Evolutionary conservation across 1,139 yeast species (phyloP).

Genomic region (Saccharomycopsis crataegensis): DNA sequence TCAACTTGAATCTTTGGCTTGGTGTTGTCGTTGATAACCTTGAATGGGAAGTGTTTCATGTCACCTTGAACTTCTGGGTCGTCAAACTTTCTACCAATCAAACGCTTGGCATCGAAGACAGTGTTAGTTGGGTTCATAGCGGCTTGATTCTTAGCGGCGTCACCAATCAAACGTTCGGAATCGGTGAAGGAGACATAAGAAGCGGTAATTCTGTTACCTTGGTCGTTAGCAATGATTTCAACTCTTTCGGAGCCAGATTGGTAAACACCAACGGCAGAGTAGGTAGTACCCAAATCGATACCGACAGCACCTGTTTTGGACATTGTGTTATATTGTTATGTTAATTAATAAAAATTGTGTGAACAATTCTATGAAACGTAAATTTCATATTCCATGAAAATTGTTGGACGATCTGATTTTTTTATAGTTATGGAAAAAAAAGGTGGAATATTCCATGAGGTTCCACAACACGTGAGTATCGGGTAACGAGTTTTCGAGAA

Average conservation of each 20-base stretch:
- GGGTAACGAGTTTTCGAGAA: too few relatives aligned
- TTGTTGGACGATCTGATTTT: too few relatives aligned
- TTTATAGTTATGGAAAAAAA: too few relatives aligned
- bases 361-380: too few relatives aligned
- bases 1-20: conserved; percentile 58
- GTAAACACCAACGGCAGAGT: conserved; percentile 76
- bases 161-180: conserved; percentile 62
- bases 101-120: conserved; percentile 61
- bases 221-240: conserved; percentile 65
- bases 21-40: conserved; percentile 47
- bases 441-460: too few relatives aligned
- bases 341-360: too few relatives aligned
- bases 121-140: conserved; percentile 63
- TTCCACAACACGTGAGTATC: too few relatives aligned
- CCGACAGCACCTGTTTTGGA: conserved; percentile 56
- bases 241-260: conserved; percentile 51
- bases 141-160: conserved; percentile 67
- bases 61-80: conserved; percentile 53
- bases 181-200: conserved; percentile 65
- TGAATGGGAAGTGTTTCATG: conserved; percentile 59
- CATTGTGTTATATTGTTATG: conserved; percentile 29
- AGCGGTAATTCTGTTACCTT: conserved; percentile 68
- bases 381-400: too few relatives aligned
- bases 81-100: conserved; percentile 57
- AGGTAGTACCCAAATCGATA: conserved; percentile 80